Percentiles rank a stretch among this genome's conserved stretches.
These are phyloP conservation scores for Thermothielavioides terrestris DNA, from an alignment of 495 filamentous ascomycete species.

Conservation along the genomic window DNA sequence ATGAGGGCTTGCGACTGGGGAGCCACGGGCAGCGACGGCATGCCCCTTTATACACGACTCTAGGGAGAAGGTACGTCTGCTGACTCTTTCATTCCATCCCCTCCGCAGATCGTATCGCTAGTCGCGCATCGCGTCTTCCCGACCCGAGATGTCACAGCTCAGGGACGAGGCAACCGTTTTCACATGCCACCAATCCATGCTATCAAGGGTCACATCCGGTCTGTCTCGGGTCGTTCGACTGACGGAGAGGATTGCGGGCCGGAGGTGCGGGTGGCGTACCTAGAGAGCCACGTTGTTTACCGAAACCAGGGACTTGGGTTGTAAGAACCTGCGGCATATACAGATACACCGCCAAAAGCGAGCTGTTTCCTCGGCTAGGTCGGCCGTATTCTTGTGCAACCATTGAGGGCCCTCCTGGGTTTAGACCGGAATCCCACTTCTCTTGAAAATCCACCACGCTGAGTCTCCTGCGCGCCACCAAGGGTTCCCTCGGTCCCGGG, in stretches of 20 bases:
- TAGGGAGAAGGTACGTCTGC: not conserved
- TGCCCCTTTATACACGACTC: not conserved
- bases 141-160: not conserved
- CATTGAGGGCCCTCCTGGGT: not conserved
- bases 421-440: not conserved
- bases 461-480: not conserved
- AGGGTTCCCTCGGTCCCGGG: not conserved
- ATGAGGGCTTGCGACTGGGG: not conserved
- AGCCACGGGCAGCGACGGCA: too few relatives aligned
- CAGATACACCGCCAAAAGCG: slow-evolving; percentile 3
- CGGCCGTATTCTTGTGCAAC: slow-evolving; percentile 1
- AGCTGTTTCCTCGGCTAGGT: not conserved
- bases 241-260: not conserved
- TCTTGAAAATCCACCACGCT: not conserved
- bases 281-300: not conserved
- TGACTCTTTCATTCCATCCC: too few relatives aligned
- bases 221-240: slow-evolving; percentile 10
- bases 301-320: not conserved
- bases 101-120: too few relatives aligned
- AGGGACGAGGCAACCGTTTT: not conserved
- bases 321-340: not conserved
- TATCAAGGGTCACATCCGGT: slow-evolving; percentile 9
- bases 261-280: not conserved
- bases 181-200: not conserved
- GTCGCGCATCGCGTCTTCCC: too few relatives aligned